These are phyloP conservation scores for Aspergillus phoenicis DNA, from an alignment of 2,329 filamentous ascomycete genomes.

Conservation along the genomic window DNA sequence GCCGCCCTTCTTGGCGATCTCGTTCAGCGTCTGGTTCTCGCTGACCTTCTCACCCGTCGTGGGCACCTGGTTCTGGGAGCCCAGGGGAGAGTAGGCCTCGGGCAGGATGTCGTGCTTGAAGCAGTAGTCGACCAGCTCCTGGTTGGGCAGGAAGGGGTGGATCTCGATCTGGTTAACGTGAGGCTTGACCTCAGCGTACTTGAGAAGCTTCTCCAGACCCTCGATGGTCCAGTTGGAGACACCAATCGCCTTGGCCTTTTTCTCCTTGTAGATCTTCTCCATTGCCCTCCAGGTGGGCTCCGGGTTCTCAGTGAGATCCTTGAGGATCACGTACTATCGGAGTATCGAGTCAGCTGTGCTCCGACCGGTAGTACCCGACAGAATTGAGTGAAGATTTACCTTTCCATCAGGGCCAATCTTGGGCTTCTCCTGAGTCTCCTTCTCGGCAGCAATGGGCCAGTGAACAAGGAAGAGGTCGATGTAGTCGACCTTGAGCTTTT, in stretches of 20 bases:
- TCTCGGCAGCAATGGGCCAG: slow-evolving; percentile 56
- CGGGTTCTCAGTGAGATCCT: slow-evolving; percentile 67
- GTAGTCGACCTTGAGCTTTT: slow-evolving; percentile 69
- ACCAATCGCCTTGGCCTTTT: slow-evolving; percentile 70
- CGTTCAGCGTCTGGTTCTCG: slow-evolving; percentile 61
- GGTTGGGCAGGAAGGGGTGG: slow-evolving; percentile 53
- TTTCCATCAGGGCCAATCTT: slow-evolving; percentile 57
- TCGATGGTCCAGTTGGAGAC: slow-evolving; percentile 72
- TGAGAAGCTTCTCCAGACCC: slow-evolving; percentile 51
- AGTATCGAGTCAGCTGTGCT: neutral
- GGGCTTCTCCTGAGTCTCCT: slow-evolving; percentile 50
- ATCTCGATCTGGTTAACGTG: slow-evolving; percentile 51
- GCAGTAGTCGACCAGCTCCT: slow-evolving; percentile 46
- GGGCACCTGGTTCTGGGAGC: slow-evolving; percentile 70
- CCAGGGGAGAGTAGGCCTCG: slow-evolving; percentile 51
- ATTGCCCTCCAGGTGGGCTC: slow-evolving; percentile 67
- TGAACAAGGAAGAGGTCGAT: slow-evolving; percentile 69
- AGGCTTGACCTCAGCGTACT: slow-evolving; percentile 46
- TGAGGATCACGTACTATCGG: slow-evolving; percentile 62
- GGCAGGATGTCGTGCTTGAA: slow-evolving; percentile 45
- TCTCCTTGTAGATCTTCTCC: slow-evolving; percentile 60
- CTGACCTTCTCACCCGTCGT: slow-evolving; percentile 67
- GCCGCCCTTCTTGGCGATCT: slow-evolving; percentile 59
- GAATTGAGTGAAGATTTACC: slow-evolving; percentile 31
- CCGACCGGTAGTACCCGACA: neutral